Percentiles rank a stretch among this genome's conserved stretches.
phyloP scores from a whole-genome alignment of 75 land plant species.

The Pinus albicaulis region DNA sequence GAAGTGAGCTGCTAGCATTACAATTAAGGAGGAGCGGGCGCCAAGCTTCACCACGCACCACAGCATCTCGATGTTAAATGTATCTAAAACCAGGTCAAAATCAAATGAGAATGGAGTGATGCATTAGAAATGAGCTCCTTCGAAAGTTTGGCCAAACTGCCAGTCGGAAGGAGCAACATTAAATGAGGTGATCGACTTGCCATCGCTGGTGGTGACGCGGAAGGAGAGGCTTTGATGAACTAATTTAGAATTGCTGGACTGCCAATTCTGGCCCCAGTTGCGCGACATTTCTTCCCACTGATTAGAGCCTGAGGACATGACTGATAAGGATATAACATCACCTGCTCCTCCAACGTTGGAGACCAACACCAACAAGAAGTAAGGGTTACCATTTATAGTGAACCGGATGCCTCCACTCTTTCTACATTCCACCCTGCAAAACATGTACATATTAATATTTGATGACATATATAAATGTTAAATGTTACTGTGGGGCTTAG shows the following conservation, averaged over 20 bases:
- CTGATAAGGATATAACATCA: constrained; percentile 26
- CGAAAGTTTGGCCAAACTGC: constrained; percentile 45
- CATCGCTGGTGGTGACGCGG: constrained; percentile 30
- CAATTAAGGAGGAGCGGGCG: too few relatives aligned
- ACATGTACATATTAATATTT: too few relatives aligned
- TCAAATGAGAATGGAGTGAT: too few relatives aligned
- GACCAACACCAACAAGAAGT: constrained; percentile 55
- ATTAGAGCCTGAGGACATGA: constrained; percentile 21
- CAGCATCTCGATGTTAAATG: too few relatives aligned
- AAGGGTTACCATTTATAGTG: constrained; percentile 46
- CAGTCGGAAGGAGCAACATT: constrained; percentile 34
- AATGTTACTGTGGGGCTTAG: too few relatives aligned
- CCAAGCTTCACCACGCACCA: too few relatives aligned
- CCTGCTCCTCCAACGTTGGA: constrained; percentile 63
- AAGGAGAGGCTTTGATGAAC: constrained; percentile 37
- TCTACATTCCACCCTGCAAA: constrained; percentile 38
- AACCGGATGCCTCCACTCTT: constrained; percentile 54
- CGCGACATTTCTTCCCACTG: constrained; percentile 36
- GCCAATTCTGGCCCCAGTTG: constrained; percentile 73
- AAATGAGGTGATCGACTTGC: constrained; percentile 22
- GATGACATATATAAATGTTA: too few relatives aligned
- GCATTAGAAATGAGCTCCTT: neutral
- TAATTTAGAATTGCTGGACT: constrained; percentile 15
- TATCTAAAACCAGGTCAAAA: too few relatives aligned
- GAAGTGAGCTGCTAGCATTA: too few relatives aligned